These are phyloP conservation scores for Leptographium wingfieldii DNA, from an alignment of 2,329 filamentous ascomycete species.

Conservation along the genomic window DNA sequence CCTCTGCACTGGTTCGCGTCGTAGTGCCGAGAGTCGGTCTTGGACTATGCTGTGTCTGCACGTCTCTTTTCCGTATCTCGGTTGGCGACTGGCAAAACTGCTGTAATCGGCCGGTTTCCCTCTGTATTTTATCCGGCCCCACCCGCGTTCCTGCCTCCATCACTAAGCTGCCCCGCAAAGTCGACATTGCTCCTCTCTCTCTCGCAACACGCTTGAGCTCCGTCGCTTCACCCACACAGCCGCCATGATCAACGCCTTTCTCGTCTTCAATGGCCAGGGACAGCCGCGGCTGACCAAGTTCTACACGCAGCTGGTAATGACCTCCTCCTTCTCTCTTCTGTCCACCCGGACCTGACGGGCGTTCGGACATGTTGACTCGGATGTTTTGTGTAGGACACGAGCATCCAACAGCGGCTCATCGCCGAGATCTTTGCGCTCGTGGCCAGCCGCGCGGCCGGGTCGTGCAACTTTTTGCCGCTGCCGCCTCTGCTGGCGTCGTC, in stretches of 20 bases:
- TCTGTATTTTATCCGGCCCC: neutral
- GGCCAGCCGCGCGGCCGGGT: constrained; percentile 76
- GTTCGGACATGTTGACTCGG: too few species aligned
- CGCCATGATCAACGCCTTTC: constrained; percentile 92
- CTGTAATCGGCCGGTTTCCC: neutral
- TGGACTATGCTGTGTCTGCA: neutral
- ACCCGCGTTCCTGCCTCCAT: neutral
- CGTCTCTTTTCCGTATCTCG: too few species aligned
- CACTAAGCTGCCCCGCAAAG: neutral
- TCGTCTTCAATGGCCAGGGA: constrained; percentile 97
- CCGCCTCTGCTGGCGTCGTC: constrained; percentile 54
- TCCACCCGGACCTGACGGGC: neutral
- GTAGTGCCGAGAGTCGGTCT: too few species aligned
- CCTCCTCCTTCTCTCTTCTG: neutral
- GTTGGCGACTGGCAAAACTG: too few species aligned
- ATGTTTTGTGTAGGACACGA: constrained; percentile 59
- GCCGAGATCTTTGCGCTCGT: constrained; percentile 96
- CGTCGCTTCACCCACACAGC: neutral
- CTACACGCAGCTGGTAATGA: constrained; percentile 80
- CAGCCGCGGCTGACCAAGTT: constrained; percentile 96
- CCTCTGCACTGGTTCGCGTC: too few species aligned
- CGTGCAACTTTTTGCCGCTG: constrained; percentile 91
- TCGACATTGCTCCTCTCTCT: neutral
- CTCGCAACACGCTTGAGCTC: neutral
- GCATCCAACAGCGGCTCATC: constrained; percentile 91